A percentile compares a stretch with the other conserved stretches of the same genome.
These are phyloP conservation scores for Fusarium setosum DNA, from an alignment of 2,329 filamentous ascomycete species.

Conservation along the genomic window DNA sequence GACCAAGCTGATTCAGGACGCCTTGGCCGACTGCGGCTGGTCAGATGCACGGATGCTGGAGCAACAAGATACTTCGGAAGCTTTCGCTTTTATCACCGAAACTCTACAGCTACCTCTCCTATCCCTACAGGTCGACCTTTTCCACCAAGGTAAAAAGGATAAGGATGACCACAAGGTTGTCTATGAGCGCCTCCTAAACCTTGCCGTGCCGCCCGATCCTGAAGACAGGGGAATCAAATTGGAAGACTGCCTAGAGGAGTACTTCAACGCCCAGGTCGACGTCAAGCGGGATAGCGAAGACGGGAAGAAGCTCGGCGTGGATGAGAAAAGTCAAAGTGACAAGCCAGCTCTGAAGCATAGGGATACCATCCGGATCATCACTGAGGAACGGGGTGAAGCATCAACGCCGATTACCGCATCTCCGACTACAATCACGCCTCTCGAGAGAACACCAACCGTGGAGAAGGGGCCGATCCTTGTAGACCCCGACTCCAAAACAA, in stretches of 20 bases:
- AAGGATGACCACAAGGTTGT: constrained; percentile 94
- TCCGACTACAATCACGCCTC: constrained; percentile 45
- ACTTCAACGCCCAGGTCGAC: constrained; percentile 94
- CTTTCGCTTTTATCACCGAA: constrained; percentile 94
- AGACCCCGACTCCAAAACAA: constrained; percentile 2
- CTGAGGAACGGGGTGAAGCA: constrained; percentile 46
- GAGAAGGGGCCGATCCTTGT: constrained; percentile 23
- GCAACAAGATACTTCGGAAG: constrained; percentile 96
- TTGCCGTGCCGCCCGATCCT: constrained; percentile 84
- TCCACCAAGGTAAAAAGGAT: constrained; percentile 87
- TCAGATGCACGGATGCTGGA: constrained; percentile 78
- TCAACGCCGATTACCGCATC: constrained; percentile 49
- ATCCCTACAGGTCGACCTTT: constrained; percentile 93
- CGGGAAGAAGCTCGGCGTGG: constrained; percentile 57
- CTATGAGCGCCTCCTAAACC: constrained; percentile 89
- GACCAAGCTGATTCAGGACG: constrained; percentile 85
- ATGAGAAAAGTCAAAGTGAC: constrained; percentile 42
- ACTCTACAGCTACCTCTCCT: constrained; percentile 88
- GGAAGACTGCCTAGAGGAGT: constrained; percentile 91
- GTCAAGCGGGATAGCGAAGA: constrained; percentile 79
- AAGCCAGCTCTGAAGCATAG: constrained; percentile 43
- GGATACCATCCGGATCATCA: constrained; percentile 49
- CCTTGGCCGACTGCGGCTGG: constrained; percentile 90
- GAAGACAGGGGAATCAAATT: constrained; percentile 79
- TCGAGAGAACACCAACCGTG: constrained; percentile 28